These are phyloP conservation scores for Casuarina equisetifolia DNA, from an alignment of 306 rosid genomes.

Conservation along the genomic window DNA sequence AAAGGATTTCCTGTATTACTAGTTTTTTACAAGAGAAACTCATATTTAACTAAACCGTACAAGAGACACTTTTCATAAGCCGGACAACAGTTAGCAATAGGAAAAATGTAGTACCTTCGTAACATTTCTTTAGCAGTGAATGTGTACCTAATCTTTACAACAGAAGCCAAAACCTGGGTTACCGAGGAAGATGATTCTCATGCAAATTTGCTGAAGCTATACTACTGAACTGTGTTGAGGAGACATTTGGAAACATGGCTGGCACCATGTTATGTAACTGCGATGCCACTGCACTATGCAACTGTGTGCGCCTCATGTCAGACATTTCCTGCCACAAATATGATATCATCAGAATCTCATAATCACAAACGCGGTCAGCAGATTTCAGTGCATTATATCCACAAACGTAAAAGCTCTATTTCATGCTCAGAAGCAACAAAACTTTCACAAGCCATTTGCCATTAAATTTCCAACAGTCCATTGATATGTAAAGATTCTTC, in stretches of 20 bases:
- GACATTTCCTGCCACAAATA: constrained; percentile 40
- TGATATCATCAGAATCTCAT: constrained; percentile 14
- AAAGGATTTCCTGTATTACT: not conserved
- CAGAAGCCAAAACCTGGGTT: constrained; percentile 16
- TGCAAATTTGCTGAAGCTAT: constrained; percentile 46
- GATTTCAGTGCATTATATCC: constrained; percentile 2
- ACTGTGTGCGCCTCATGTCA: constrained; percentile 28
- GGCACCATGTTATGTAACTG: constrained; percentile 54
- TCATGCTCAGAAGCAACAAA: constrained; percentile 15
- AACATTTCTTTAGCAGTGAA: not conserved
- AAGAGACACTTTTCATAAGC: not conserved
- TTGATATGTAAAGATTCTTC: not conserved
- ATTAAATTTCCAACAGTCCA: not conserved
- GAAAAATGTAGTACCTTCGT: not conserved
- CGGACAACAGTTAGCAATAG: not conserved
- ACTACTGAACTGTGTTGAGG: constrained; percentile 35
- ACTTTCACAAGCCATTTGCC: constrained; percentile 14
- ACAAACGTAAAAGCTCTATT: constrained; percentile 17
- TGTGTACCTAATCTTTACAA: constrained; percentile 22
- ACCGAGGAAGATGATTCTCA: constrained; percentile 47
- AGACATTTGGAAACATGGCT: constrained; percentile 41
- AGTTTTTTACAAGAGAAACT: not conserved
- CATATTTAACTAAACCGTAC: not conserved
- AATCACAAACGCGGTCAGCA: constrained; percentile 4
- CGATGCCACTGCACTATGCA: constrained; percentile 38